Base-by-base conservation (phyloP, 2,329 filamentous ascomycete species). In the Periconia sp. region DNA sequence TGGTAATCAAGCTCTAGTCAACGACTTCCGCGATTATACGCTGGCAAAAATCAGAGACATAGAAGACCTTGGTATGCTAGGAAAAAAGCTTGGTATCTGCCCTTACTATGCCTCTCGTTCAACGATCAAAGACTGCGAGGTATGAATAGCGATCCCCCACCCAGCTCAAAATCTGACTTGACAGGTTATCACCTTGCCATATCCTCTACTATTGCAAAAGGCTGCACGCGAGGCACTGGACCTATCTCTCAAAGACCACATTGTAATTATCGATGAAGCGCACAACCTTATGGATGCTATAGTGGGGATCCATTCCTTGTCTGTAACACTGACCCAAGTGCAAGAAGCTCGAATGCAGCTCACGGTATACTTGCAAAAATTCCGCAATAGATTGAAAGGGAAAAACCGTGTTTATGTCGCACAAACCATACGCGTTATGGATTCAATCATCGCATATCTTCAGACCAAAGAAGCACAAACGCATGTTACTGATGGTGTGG, bases 241-340 rank as follows among this genome's bases (percentile, higher is more conserved):
- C 0, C 86, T 99, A 42, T 93, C 89, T 20, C 75, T 99, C 9
- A 92, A 95, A 63, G 86, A 87, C 6, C 94, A 96, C 66, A 81
- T 99, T 0, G 86, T 99, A n/a, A 89, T 99, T 23, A 90, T 99
- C 45, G 94, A 99, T 62, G 94, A 99, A 77, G 94, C 94, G 0
- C 94, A 99, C 71, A 99, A 99, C 68, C 84, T 99, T 49, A 96
- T 97, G 88, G 92, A 97, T 71, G 92, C 93, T 0, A 91, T 99
- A 44, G 85, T 91, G 15, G 88, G 87, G 44, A 94, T 96, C 33
- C 87, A 97, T 70, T 92, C 92, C 0, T 85, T 91, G 0, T 85
- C 89, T 35, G 82, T 97, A 18, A 85, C 84, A 2, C 77, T 96
- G 3, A 77, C 78, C 23, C 92, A 97, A 57, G 77, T 97, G 17